Base-by-base conservation (phyloP, 225 moss, liverwort and hornwort species). In the Antitrichia curtipendula region DNA sequence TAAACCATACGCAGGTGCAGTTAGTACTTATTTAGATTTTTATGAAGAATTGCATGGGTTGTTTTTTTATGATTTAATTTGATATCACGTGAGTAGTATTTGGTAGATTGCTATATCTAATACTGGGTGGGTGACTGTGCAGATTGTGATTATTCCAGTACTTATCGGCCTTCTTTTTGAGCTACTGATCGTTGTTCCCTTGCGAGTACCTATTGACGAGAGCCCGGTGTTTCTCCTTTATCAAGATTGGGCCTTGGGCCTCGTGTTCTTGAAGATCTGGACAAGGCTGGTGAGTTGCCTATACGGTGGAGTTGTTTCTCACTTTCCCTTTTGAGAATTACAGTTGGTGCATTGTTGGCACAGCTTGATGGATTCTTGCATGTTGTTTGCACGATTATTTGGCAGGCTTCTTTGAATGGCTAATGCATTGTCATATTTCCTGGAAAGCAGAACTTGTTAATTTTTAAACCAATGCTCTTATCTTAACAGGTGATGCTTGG, bases 221-320 rank as follows among this genome's bases (percentile, higher is more conserved):
- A 96, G 94, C 79, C 96, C 99, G 18, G 96, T 97, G 25, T 97
- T 97, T 83, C 92, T 95, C 63, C 93, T 96, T 64, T 99, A 99
- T 83, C 97, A 99, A 91, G 99, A 99, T 88, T 99, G 99, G 99
- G 99, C 97, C 16, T 91, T 99, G 80, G 99, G 99, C 63, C 90
- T 99, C 6, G 95, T 99, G 58, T 97, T 99, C 85, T 86, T 99
- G 89, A 99, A 99, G 90, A 96, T 97, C 66, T 99, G 99, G 99
- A 99, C 99, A 78, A 96, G 96, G 91, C 91, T 99, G 96, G 99
- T 99, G 91, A 93, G 90, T 90, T 77, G 66, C 59, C 29, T 74
- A 9, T 40, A 29, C 22, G 7, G 13, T 52, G 69, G 70, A 87
- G 27, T 80, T 61, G 53, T 70, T 86, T 81, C 34, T 82, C 60